Conservation (phyloP, 148 eudicot species). For the Camellia granthamiana region DNA sequence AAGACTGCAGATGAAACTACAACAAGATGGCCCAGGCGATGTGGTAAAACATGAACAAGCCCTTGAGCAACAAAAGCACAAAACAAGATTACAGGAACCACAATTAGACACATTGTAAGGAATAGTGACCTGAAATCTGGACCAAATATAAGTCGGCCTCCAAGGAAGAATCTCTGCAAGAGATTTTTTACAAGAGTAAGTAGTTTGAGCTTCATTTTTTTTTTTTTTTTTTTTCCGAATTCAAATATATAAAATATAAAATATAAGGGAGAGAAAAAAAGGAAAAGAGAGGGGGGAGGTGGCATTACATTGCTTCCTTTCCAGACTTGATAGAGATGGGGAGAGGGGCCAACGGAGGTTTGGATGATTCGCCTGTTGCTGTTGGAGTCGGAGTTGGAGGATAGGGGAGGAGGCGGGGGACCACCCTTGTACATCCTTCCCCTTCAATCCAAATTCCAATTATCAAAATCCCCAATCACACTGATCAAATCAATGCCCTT, state of each 20-base stretch:
- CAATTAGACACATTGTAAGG: slow-evolving; percentile 24
- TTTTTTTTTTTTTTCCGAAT: no score
- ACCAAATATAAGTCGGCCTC: slow-evolving; percentile 40
- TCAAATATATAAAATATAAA: no score
- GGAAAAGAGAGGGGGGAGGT: no score
- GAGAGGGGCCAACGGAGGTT: slow-evolving; percentile 2
- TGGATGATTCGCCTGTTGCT: slow-evolving; percentile 4
- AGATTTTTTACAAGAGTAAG: background rate
- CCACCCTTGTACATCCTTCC: slow-evolving; percentile 19
- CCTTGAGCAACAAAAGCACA: slow-evolving; percentile 20
- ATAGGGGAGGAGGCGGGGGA: slow-evolving; percentile 17
- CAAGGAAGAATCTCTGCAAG: slow-evolving; percentile 32
- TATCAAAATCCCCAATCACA: background rate
- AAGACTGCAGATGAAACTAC: slow-evolving; percentile 18
- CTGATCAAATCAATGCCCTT: background rate
- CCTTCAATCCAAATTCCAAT: slow-evolving; percentile 5
- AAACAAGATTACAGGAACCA: slow-evolving; percentile 27
- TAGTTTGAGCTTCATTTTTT: background rate
- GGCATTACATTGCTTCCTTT: slow-evolving; percentile 36
- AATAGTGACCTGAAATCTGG: slow-evolving; percentile 32
- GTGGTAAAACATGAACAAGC: slow-evolving; percentile 20
- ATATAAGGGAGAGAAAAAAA: no score
- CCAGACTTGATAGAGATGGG: slow-evolving; percentile 37
- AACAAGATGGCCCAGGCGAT: slow-evolving; percentile 16
- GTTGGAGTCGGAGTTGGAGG: slow-evolving; percentile 6